These are phyloP conservation scores for Nadsonia fulvescens DNA, from an alignment of 805 yeast genomes.

Conservation along the genomic window DNA sequence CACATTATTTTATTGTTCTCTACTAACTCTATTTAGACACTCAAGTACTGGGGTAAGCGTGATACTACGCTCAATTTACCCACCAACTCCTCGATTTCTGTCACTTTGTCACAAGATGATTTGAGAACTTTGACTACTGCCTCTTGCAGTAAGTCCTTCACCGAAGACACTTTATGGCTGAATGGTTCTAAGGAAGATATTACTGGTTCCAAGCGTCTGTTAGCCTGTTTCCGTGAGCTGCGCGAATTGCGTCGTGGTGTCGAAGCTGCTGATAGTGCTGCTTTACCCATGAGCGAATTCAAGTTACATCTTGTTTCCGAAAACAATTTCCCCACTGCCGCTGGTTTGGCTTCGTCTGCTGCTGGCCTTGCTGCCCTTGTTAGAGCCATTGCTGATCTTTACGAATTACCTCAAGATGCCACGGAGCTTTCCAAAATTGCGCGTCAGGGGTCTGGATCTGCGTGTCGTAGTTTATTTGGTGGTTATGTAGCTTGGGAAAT, in stretches of 20 bases:
- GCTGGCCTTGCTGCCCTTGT: slow-evolving; percentile 97
- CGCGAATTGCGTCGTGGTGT: slow-evolving; percentile 44
- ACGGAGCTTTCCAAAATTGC: slow-evolving; percentile 87
- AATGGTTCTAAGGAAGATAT: slow-evolving; percentile 73
- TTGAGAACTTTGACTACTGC: slow-evolving; percentile 85
- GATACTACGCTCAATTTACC: slow-evolving; percentile 80
- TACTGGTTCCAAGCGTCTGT: slow-evolving; percentile 29
- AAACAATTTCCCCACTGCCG: slow-evolving; percentile 98
- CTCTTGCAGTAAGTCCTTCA: slow-evolving; percentile 39
- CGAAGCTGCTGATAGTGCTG: slow-evolving; percentile 35
- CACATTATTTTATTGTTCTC: background rate
- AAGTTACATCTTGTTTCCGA: slow-evolving; percentile 71
- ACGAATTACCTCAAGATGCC: slow-evolving; percentile 64
- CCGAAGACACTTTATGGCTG: slow-evolving; percentile 57
- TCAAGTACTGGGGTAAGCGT: slow-evolving; percentile 98
- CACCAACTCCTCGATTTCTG: slow-evolving; percentile 89
- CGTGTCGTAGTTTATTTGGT: slow-evolving; percentile 91
- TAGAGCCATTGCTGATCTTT: slow-evolving; percentile 69
- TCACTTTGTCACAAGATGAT: slow-evolving; percentile 81
- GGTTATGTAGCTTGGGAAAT: slow-evolving; percentile 99
- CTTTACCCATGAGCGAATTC: slow-evolving; percentile 30
- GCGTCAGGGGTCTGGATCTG: slow-evolving; percentile 96
- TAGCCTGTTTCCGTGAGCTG: slow-evolving; percentile 57
- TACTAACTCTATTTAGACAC: slow-evolving; percentile 30
- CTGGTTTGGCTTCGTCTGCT: slow-evolving; percentile 94